These are phyloP conservation scores for Blastobotrys buckinghamii DNA, from an alignment of 1,139 yeast species.

Conservation along the genomic window DNA sequence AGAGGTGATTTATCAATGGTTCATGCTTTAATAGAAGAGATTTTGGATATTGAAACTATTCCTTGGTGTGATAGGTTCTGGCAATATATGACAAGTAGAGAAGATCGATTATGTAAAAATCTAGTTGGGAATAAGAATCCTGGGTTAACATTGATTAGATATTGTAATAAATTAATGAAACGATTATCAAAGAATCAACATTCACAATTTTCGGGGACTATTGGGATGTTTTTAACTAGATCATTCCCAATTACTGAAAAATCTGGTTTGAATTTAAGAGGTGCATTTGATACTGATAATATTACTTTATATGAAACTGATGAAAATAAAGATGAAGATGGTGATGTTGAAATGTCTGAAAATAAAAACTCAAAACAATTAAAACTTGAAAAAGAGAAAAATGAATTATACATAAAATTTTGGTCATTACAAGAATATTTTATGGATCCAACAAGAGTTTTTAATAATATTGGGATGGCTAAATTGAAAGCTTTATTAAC, in stretches of 20 bases:
- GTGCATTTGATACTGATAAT: slow-evolving; percentile 35
- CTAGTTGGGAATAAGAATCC: slow-evolving; percentile 33
- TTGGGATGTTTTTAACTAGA: slow-evolving; percentile 34
- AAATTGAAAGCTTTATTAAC: slow-evolving; percentile 19
- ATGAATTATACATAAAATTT: slow-evolving; percentile 22
- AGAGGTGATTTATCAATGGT: slow-evolving; percentile 23
- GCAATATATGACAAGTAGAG: slow-evolving; percentile 32
- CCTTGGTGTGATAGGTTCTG: slow-evolving; percentile 35
- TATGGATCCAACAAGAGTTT: slow-evolving; percentile 25
- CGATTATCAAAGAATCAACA: slow-evolving; percentile 35
- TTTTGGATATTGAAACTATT: slow-evolving; percentile 34
- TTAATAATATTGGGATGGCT: slow-evolving; percentile 16
- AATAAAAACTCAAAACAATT: slow-evolving; percentile 4
- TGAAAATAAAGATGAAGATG: slow-evolving; percentile 14
- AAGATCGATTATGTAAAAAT: slow-evolving; percentile 23
- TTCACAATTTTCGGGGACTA: slow-evolving; percentile 35
- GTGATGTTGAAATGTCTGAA: slow-evolving; percentile 11
- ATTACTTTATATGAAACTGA: slow-evolving; percentile 27
- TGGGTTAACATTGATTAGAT: slow-evolving; percentile 35
- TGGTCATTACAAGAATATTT: slow-evolving; percentile 30
- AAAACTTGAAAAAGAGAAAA: slow-evolving; percentile 9
- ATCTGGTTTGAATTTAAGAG: slow-evolving; percentile 36
- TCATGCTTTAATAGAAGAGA: slow-evolving; percentile 32
- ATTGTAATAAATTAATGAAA: slow-evolving; percentile 34
- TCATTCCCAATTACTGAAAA: slow-evolving; percentile 37